Evolutionary conservation across 805 yeast genomes (phyloP), one percentile per base, ranked within the genome.

Genomic region (Kodamaea sagamina): DNA sequence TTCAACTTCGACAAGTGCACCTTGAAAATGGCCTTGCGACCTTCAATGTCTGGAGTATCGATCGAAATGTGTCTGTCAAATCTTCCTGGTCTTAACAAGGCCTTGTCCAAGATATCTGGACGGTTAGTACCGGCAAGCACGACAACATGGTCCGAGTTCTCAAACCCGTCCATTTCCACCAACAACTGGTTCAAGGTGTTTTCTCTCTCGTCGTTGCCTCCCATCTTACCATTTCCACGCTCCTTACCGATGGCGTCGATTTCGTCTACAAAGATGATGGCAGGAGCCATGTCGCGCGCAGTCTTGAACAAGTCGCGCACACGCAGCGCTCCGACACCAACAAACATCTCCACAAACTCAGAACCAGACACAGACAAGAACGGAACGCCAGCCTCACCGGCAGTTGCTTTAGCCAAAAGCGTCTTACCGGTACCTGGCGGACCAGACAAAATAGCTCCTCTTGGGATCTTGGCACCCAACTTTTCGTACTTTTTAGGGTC

Each of bases 371-470:
- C 96, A 16, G 93, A 83, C 51, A 81, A 81, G 62, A 89, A 89
- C 18, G 97, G 96, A 40, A 89, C 97, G 39, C 88, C 93, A 1
- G 97, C 96, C 63, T 89, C 97, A 54, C 97, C 97, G 2, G 97
- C 97, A 18, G 97, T 89, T 9, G 97, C 97, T 63, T 86, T 89
- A 17, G 97, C 97, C 44, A 89, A 68, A 49, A 89, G 67, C 0
- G 97, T 89, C 65, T 89, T 89, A 79, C 97, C 97, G 2, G 97
- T 89, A 72, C 97, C 97, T 32, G 97, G 97, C 12, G 96, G 95
- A 52, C 97, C 97, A 9, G 95, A 84, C 39, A 89, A 68, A 51
- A 89, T 86, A 5, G 97, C 97, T 61, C 97, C 97, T 62, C 97
- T 77, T 42, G 97, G 97, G 49, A 89, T 89, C 63, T 89, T 87